phyloP scores from a whole-genome alignment of 2,329 filamentous ascomycete species.

The Monilinia fructicola region DNA sequence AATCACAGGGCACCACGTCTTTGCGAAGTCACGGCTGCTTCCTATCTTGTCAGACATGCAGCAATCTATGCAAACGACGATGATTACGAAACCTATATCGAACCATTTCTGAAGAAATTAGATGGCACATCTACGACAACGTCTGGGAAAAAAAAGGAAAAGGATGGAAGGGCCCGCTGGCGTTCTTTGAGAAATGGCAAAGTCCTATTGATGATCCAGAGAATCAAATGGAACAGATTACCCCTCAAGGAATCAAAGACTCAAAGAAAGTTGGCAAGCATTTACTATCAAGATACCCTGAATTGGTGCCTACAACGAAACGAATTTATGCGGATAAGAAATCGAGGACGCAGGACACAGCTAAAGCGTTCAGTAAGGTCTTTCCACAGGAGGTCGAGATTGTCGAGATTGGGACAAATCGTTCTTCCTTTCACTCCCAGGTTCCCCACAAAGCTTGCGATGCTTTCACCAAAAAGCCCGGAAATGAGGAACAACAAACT shows the following conservation, averaged over 20 bases:
- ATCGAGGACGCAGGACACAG: slow-evolving; percentile 38
- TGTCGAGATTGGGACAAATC: slow-evolving; percentile 51
- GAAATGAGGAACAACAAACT: slow-evolving; percentile 30
- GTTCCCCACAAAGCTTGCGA: slow-evolving; percentile 57
- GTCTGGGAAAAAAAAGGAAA: slow-evolving; percentile 29
- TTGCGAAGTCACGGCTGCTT: slow-evolving; percentile 50
- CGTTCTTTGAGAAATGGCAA: slow-evolving; percentile 37
- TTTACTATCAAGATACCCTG: slow-evolving; percentile 36
- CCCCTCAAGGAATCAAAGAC: slow-evolving; percentile 37
- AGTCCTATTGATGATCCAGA: slow-evolving; percentile 38
- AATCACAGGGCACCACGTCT: slow-evolving; percentile 38
- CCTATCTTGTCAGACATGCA: slow-evolving; percentile 51
- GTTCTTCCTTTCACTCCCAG: slow-evolving; percentile 44
- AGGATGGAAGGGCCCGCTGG: slow-evolving; percentile 36
- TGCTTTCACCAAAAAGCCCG: slow-evolving; percentile 46
- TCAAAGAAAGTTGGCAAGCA: slow-evolving; percentile 37
- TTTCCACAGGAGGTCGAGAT: slow-evolving; percentile 38
- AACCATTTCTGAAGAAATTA: slow-evolving; percentile 53
- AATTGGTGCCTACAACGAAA: slow-evolving; percentile 37
- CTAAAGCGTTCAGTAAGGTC: slow-evolving; percentile 34
- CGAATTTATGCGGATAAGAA: slow-evolving; percentile 39
- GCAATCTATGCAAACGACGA: slow-evolving; percentile 54
- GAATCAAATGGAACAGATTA: slow-evolving; percentile 38
- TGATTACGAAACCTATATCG: slow-evolving; percentile 52
- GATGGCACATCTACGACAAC: slow-evolving; percentile 46